Base-by-base conservation (phyloP, 345 rosid species). In the Boechera divaricarpa region DNA sequence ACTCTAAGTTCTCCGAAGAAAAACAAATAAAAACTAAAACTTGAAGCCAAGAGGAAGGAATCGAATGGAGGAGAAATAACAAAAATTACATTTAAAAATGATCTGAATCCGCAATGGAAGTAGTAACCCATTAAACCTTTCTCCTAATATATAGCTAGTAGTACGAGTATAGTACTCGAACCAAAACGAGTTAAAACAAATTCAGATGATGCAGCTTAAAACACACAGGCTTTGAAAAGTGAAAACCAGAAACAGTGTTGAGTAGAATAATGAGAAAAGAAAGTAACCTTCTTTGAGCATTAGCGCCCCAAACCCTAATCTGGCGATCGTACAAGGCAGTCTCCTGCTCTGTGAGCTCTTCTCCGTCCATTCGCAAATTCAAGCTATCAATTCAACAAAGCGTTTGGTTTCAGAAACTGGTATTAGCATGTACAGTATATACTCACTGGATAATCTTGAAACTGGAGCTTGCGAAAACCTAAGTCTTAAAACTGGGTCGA, bases 241-340 rank as follows among this genome's bases (percentile, higher is more conserved):
- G 7, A 10, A 36, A 42, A 63, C 38, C 13, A n/a, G 41, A 31
- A 42, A 42, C 10, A 36, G 60, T 7, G 67, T 31, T 9, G 10
- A 55, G 57, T 12, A 33, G 10, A 56, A 56, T 6, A 36, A 67
- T 7, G 7, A 28, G 52, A 42, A 44, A 38, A 4, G 48, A 62
- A 48, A 48, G 26, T 67, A 67, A 91, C 97, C 97, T 87, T 79
- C 94, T 72, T 70, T 94, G 98, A 77, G 97, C 97, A 83, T 94
- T 92, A 56, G 91, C 94, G 1, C 98, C 98, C 98, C 96, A 94
- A 85, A 94, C 98, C 94, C 97, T 88, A 85, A 94, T 91, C 76
- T 90, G 97, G 57, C 98, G 97, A 76, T 91, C 97, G 72, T 94
- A 94, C 59, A 94, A 71, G 12, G 96, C 98, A 55, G 97, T 94